Conservation (phyloP, 768 basidiomycete genomes). For the Leccinum longicurvipes region DNA sequence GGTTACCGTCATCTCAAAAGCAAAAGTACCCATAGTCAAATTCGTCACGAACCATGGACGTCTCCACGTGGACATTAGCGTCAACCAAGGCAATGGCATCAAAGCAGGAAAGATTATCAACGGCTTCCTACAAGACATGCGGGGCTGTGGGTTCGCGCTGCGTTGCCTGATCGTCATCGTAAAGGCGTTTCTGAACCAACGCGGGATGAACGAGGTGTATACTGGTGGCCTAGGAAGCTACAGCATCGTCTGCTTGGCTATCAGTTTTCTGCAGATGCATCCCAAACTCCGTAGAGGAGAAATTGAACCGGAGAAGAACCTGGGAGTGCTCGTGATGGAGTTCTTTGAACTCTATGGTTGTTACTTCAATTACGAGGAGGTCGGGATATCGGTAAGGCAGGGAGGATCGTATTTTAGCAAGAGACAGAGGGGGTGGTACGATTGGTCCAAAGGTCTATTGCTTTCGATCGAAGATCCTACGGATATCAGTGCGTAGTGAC, state of each 20-base stretch:
- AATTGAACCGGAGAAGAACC: conserved; percentile 81
- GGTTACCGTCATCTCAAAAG: conserved; percentile 87
- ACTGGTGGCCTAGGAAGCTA: conserved; percentile 94
- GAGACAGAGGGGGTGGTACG: conserved; percentile 75
- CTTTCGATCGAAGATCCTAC: conserved; percentile 93
- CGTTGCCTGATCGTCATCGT: conserved; percentile 81
- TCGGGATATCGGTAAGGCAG: conserved; percentile 83
- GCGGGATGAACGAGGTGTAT: conserved; percentile 97
- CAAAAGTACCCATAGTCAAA: conserved; percentile 96
- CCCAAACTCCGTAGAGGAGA: conserved; percentile 88
- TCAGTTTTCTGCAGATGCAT: conserved; percentile 96
- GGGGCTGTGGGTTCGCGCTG: conserved; percentile 58
- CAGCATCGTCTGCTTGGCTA: conserved; percentile 87
- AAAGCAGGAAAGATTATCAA: conserved; percentile 76
- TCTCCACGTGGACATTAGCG: conserved; percentile 89
- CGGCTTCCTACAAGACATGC: conserved; percentile 68
- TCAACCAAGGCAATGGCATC: conserved; percentile 88
- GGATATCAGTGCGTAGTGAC: conserved; percentile 65
- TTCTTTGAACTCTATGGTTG: conserved; percentile 95
- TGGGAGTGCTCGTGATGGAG: conserved; percentile 94
- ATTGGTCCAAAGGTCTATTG: conserved; percentile 50
- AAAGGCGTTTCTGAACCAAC: conserved; percentile 86
- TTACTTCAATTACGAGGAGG: conserved; percentile 87
- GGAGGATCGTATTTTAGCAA: conserved; percentile 92
- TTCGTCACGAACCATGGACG: conserved; percentile 80